These are phyloP conservation scores for Dunaliella salina DNA, from an alignment of 163 green algal genomes.

Conservation along the genomic window DNA sequence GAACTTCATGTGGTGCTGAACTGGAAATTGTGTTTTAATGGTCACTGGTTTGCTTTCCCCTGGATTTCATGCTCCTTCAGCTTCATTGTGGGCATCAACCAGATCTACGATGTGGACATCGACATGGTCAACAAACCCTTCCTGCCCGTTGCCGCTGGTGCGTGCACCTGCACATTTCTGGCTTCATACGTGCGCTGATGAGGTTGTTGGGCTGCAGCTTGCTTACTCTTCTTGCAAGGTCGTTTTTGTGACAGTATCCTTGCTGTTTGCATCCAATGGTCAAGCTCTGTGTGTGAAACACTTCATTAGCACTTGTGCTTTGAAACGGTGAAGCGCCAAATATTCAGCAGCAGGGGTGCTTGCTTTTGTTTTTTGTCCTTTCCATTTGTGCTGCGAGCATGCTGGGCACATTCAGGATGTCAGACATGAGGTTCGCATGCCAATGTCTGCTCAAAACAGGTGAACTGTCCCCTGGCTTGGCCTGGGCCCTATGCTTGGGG, in stretches of 20 bases:
- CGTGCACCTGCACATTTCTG: background rate
- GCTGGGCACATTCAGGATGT: background rate
- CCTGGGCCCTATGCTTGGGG: constrained; percentile 70
- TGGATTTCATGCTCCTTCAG: constrained; percentile 52
- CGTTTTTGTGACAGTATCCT: no score
- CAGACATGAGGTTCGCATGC: background rate
- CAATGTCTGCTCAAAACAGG: constrained; percentile 33
- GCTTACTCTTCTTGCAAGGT: no score
- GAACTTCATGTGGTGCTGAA: no score
- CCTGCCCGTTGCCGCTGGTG: constrained; percentile 85
- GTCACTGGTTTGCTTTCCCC: no score
- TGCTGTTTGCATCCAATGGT: background rate
- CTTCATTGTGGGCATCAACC: constrained; percentile 99
- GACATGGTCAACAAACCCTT: constrained; percentile 98
- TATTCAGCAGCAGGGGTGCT: no score
- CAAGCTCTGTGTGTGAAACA: background rate
- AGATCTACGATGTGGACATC: constrained; percentile 98
- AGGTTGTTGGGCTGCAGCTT: no score
- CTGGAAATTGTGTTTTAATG: no score
- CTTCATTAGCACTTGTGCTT: no score
- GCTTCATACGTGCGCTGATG: no score
- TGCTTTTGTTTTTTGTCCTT: no score
- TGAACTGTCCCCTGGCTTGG: constrained; percentile 70
- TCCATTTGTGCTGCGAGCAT: no score
- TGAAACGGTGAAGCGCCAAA: no score